Evolutionary conservation across 768 basidiomycete species (phyloP), one percentile per base, ranked within the genome.

Genomic region (Rhodocollybia butyracea): DNA sequence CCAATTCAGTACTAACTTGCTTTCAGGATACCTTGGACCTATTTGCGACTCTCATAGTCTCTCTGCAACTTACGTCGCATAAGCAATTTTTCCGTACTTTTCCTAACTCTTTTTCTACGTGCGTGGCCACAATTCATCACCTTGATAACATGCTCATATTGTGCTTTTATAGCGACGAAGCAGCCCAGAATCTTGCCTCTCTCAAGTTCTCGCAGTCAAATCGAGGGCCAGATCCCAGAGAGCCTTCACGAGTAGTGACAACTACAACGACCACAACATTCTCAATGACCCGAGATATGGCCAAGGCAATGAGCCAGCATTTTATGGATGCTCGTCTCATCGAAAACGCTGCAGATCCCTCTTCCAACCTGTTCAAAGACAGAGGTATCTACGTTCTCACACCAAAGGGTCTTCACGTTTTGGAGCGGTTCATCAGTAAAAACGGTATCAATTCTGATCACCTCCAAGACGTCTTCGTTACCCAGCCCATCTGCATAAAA

Each of bases 261-360:
- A 99, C 97, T 0, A 99, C 97, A 0, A 99, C 97, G 5, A 98
- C 97, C 5, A 99, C 97, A 40, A 99, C 97, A 31, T 99, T 99
- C 76, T 94, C 94, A 59, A 98, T 99, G 97, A 93, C 94, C 62
- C 89, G 97, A 63, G 97, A 99, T 42, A 98, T 99, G 91, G 97
- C 97, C 60, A 98, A 98, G 76, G 94, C 93, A 31, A 98, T 99
- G 88, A 91, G 93, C 75, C 97, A 99, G 73, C 94, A 98, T 69
- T 98, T 98, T 68, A 97, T 99, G 93, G 97, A 98, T 62, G 94
- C 97, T 56, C 91, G 94, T 60, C 80, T 98, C 59, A 94, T 98
- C 61, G 95, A 98, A 73, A 98, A 98, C 68, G 96, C 94, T 15
- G 84, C 91, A 17, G 97, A 99, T 73, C 88, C 89, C 31, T 78